Evolutionary conservation across 2,329 filamentous ascomycete genomes (phyloP).

Genomic region (Penicillium frequentans): DNA sequence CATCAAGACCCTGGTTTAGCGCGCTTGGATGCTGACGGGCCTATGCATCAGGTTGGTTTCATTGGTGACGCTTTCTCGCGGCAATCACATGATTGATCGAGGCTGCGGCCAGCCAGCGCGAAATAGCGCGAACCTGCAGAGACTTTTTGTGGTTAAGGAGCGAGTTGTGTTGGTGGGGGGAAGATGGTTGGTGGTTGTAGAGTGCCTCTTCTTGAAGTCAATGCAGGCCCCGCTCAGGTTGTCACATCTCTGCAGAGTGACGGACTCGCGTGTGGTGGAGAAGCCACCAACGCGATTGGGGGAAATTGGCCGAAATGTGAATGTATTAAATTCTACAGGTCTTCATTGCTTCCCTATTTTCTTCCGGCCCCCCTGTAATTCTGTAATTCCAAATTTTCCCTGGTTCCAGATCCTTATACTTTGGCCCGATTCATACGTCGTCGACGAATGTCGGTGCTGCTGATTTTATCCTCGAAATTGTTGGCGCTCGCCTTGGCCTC

Average conservation of each 20-base stretch:
- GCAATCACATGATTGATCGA: conserved; percentile 39
- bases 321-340: conserved; percentile 6
- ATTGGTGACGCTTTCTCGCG: conserved; percentile 27
- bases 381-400: not conserved
- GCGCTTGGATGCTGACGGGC: conserved; percentile 10
- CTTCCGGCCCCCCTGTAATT: not conserved
- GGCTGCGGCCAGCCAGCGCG: conserved; percentile 34
- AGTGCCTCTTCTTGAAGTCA: conserved; percentile 1
- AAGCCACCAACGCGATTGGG: conserved; percentile 8
- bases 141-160: conserved; percentile 16
- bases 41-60: conserved; percentile 15
- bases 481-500: conserved; percentile 49
- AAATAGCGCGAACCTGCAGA: conserved; percentile 34
- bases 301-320: conserved; percentile 16
- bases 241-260: conserved; percentile 28
- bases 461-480: conserved; percentile 78
- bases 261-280: conserved; percentile 15
- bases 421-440: conserved; percentile 44
- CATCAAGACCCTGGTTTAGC: conserved; percentile 22
- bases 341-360: not conserved
- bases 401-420: conserved; percentile 13
- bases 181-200: conserved; percentile 15
- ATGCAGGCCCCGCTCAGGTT: conserved; percentile 20
- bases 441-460: conserved; percentile 80
- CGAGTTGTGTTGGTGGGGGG: conserved; percentile 18